Conservation (phyloP, 768 basidiomycete genomes). For the Suillus paluster region DNA sequence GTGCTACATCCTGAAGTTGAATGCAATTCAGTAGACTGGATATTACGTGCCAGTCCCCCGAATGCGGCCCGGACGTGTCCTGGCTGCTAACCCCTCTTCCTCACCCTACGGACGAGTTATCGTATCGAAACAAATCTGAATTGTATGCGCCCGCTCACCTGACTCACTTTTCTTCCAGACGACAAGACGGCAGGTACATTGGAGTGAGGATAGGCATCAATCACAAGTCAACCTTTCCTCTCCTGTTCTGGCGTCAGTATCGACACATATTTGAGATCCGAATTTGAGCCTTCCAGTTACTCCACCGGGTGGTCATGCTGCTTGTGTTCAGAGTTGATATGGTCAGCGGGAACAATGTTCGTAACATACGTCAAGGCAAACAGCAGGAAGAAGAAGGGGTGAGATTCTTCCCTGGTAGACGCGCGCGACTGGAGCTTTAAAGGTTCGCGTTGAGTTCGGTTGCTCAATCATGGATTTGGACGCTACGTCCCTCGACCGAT, state of each 20-base stretch:
- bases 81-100: constrained; percentile 57
- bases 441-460: not conserved
- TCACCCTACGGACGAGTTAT: constrained; percentile 59
- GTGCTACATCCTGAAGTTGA: constrained; percentile 60
- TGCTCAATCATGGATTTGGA: too few species aligned
- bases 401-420: not conserved
- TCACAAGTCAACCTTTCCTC: constrained; percentile 57
- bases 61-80: constrained; percentile 57
- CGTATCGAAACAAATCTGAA: constrained; percentile 42
- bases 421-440: not conserved
- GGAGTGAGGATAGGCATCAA: constrained; percentile 60
- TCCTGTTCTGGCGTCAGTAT: constrained; percentile 48
- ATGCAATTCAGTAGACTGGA: constrained; percentile 7
- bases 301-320: not conserved
- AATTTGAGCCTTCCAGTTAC: not conserved
- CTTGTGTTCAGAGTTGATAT: not conserved
- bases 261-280: not conserved
- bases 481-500: too few species aligned
- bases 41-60: constrained; percentile 62
- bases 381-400: not conserved
- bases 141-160: not conserved
- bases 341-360: not conserved
- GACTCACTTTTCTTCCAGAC: constrained; percentile 58
- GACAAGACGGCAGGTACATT: constrained; percentile 60
- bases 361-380: not conserved